Conservation (phyloP, 208 protist genomes). For the Angomonas deanei region DNA sequence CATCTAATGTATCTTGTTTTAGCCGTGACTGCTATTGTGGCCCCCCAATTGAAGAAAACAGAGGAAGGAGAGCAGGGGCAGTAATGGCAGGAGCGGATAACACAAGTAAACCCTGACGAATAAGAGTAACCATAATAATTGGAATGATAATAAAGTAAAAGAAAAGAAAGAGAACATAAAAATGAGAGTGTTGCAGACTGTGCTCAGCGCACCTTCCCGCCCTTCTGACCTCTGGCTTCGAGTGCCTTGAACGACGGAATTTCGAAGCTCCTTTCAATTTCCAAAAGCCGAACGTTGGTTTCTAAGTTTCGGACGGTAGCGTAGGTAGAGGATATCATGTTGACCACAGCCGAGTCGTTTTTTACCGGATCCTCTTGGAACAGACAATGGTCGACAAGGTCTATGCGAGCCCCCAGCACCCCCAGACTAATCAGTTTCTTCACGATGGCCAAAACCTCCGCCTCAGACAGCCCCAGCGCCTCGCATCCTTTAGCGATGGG, state of each 20-base stretch:
- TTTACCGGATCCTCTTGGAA: not conserved
- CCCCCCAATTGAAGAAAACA: too few species aligned
- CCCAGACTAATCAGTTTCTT: not conserved
- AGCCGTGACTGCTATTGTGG: too few species aligned
- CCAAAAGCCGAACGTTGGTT: not conserved
- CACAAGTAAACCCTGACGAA: too few species aligned
- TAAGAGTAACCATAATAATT: too few species aligned
- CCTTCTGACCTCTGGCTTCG: not conserved
- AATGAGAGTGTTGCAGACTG: too few species aligned
- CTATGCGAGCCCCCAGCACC: not conserved
- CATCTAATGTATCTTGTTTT: too few species aligned
- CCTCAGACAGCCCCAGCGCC: not conserved
- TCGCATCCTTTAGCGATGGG: not conserved
- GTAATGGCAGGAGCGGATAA: too few species aligned
- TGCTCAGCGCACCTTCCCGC: too few species aligned
- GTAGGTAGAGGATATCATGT: not conserved
- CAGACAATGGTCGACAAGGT: not conserved
- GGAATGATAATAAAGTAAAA: conserved; percentile 11
- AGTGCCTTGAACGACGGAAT: not conserved
- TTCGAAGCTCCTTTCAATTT: not conserved
- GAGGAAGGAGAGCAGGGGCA: too few species aligned
- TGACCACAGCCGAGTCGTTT: not conserved
- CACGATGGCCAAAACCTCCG: not conserved
- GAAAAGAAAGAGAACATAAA: conserved; percentile 12
- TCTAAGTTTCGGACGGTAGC: not conserved